Conservation (phyloP, 257 asterid species). For the Euphrasia confusa region DNA sequence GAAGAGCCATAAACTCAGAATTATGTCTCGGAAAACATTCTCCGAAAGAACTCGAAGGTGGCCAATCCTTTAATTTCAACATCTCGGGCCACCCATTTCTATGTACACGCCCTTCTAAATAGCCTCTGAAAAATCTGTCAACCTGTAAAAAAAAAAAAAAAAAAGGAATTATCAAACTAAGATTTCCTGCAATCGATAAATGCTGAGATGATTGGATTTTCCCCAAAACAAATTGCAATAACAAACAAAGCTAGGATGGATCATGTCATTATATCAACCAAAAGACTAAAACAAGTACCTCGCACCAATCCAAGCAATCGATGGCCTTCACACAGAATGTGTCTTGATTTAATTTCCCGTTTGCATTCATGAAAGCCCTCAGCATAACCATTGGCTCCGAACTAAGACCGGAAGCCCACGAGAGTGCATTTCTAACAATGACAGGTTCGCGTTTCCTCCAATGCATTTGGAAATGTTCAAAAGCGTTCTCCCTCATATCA, state of each 20-base stretch:
- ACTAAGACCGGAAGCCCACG: slow-evolving; percentile 65
- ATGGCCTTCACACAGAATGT: slow-evolving; percentile 51
- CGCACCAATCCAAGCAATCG: slow-evolving; percentile 80
- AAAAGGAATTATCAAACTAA: not conserved
- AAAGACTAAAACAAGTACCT: slow-evolving; percentile 36
- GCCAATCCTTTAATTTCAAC: slow-evolving; percentile 88
- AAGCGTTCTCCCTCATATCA: slow-evolving; percentile 38
- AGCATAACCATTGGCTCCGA: slow-evolving; percentile 91
- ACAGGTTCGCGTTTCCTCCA: slow-evolving; percentile 58
- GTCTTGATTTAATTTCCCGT: slow-evolving; percentile 46
- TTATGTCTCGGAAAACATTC: slow-evolving; percentile 72
- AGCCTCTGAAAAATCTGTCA: slow-evolving; percentile 78
- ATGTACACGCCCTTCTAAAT: too few species aligned
- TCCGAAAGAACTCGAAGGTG: slow-evolving; percentile 60
- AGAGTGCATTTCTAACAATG: slow-evolving; percentile 48
- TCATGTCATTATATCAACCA: not conserved
- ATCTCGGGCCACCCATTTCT: slow-evolving; percentile 85
- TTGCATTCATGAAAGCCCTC: slow-evolving; percentile 71
- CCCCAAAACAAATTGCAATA: too few species aligned
- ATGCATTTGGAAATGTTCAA: slow-evolving; percentile 37
- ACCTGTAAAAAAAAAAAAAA: slow-evolving; percentile 50
- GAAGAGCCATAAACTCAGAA: too few species aligned
- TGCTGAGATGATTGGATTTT: too few species aligned
- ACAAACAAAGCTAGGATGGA: too few species aligned
- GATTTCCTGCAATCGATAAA: too few species aligned